Evolutionary conservation across 2,329 filamentous ascomycete genomes (phyloP).

Genomic region (Trichoderma hamatum): DNA sequence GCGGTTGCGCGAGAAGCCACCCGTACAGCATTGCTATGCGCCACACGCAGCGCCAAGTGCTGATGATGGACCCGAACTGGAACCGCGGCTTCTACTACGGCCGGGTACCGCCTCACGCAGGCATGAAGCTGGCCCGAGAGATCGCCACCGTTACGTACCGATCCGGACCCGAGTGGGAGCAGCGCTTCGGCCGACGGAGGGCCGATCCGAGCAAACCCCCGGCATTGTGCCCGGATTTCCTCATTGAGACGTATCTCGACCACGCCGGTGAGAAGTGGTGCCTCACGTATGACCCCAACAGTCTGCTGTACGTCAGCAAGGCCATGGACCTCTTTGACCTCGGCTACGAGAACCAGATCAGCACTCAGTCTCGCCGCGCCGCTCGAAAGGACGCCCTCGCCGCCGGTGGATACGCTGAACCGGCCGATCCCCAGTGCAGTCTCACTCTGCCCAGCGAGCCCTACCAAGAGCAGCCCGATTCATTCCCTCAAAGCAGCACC

Average conservation of each 20-base stretch:
- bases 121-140: slow-evolving; percentile 97
- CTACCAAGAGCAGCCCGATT: slow-evolving; percentile 77
- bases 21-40: slow-evolving; percentile 99
- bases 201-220: slow-evolving; percentile 86
- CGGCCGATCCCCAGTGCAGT: slow-evolving; percentile 59
- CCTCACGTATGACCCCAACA: slow-evolving; percentile 94
- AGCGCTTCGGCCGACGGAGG: slow-evolving; percentile 83
- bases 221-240: slow-evolving; percentile 93
- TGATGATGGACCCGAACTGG: slow-evolving; percentile 99
- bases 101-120: slow-evolving; percentile 83
- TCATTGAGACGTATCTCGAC: slow-evolving; percentile 97
- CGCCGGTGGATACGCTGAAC: slow-evolving; percentile 54
- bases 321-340: slow-evolving; percentile 99
- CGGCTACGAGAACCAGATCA: slow-evolving; percentile 69
- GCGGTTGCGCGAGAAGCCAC: slow-evolving; percentile 90
- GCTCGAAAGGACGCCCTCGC: slow-evolving; percentile 62
- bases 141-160: slow-evolving; percentile 98
- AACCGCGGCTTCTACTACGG: slow-evolving; percentile 93
- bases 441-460: slow-evolving; percentile 80
- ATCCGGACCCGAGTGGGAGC: slow-evolving; percentile 96
- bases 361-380: slow-evolving; percentile 63
- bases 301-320: slow-evolving; percentile 93
- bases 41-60: slow-evolving; percentile 92
- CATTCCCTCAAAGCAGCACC: slow-evolving; percentile 25
- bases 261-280: slow-evolving; percentile 99